Base-by-base conservation (phyloP, 768 basidiomycete species). In the Sporobolomyces roseus region DNA sequence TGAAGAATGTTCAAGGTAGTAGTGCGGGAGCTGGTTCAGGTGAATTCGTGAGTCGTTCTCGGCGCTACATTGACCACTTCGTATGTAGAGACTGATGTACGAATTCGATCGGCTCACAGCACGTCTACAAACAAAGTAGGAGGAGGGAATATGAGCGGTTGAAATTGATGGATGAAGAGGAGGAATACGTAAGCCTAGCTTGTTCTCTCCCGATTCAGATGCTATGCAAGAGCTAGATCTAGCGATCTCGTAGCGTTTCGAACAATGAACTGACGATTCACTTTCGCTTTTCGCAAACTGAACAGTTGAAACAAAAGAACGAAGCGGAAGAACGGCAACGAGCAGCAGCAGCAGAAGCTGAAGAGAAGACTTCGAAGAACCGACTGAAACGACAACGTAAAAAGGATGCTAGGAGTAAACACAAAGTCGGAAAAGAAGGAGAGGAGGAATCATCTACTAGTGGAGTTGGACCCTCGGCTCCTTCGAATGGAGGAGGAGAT, bases 1-100 rank as follows among this genome's bases (percentile, higher is more conserved):
- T 99, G 90, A 97, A 96, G 84, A 98, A 98, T 75, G 94, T 99
- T 10, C 93, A 97, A 79, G 96, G 96, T 0, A 93, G 91, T 21
- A 91, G 90, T 78, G 93, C 96, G 10, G 96, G 94, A 51, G 96
- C 96, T 23, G 96, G 96, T 58, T 91, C 90, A 64, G 94, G 94
- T 49, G 66, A 70, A 59, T 73, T 66, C 25, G 64, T 65, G 1
- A 35, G 65, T 46, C n/a, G 29, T 14, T 21, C 19, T 30, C 43
- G n/a, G n/a, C n/a, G n/a, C n/a, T n/a, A n/a, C n/a, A n/a, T n/a
- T n/a, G n/a, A n/a, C n/a, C n/a, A n/a, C 4, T 14, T 12, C 14
- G 53, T 23, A 10, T 35, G 4, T 23, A 14, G 36, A 23, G 21
- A 23, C 21, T 14, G 45, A 23, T 14, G 21, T 10, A 10, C 23